Base-by-base conservation (phyloP, 306 rosid genomes). In the Cucurbita ficifolia region DNA sequence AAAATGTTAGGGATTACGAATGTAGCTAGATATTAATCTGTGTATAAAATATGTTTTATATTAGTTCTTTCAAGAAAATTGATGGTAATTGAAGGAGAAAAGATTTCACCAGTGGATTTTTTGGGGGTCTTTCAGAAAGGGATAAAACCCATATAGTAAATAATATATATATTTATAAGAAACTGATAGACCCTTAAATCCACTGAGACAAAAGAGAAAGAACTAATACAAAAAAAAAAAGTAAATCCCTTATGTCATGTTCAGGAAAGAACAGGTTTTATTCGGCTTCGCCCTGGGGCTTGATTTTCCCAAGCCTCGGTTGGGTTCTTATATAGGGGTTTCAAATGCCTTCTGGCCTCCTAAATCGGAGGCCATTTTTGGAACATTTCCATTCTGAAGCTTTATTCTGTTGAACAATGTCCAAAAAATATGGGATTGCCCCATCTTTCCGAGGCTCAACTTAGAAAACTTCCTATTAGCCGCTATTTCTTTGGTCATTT, bases 201-300 rank as follows among this genome's bases (percentile, higher is more conserved):
- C 74, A 69, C 74, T 69, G 74, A 48, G 74, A 69, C 24, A 46
- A 69, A 69, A 69, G 57, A 22, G 55, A 69, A 22, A 48, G 74
- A 69, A 69, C 8, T 69, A 29, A 69, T 69, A 69, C 74, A 69
- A 69, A 19, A 48, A 4, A 14, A 49, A 49, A 69, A 69, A 46
- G 42, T 69, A 69, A 48, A 69, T 14, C 74, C 74, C 57, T 43
- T 16, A 69, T 48, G 73, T 21, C 73, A 68, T 68, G 46, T 6
- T 14, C n/a, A 12, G 33, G 7, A 68, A 68, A 68, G 42, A 29
- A 36, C 5, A 65, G 33, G 3, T 29, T 2, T 29, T 29, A 29
- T 29, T 29, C 33, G 2, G 33, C 33, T 29, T 29, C 1, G 33
- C 33, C 33, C 2, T 13, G 2, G 1, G 18, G n/a, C 18, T 5